Evolutionary conservation across 2,329 filamentous ascomycete species (phyloP).

Genomic region (Coniochaeta pulveracea): DNA sequence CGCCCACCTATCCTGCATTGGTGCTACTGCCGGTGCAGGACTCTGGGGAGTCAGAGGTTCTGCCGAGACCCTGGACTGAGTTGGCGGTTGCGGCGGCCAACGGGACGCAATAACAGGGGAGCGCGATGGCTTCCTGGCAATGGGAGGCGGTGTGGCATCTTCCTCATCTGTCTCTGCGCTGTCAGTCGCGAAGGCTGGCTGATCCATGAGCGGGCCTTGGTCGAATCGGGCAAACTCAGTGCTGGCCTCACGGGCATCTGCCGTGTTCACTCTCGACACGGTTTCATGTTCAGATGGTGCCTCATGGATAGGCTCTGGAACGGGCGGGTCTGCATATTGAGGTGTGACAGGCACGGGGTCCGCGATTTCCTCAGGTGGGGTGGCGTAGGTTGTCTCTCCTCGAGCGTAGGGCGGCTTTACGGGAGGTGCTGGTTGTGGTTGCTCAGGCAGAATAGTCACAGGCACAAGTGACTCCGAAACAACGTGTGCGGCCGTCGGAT

Average conservation of each 20-base stretch:
- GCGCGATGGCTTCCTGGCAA: conserved; percentile 27
- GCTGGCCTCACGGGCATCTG: conserved; percentile 46
- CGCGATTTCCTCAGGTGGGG: conserved; percentile 10
- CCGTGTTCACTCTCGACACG: conserved; percentile 48
- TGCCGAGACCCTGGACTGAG: conserved; percentile 18
- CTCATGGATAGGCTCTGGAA: conserved; percentile 14
- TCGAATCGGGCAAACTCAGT: conserved; percentile 61
- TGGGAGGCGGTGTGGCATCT: conserved; percentile 39
- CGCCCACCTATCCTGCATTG: conserved; percentile 72
- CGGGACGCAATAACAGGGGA: conserved; percentile 12
- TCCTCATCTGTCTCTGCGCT: conserved; percentile 38
- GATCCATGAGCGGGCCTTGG: conserved; percentile 77
- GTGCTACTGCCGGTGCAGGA: conserved; percentile 19
- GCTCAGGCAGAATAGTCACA: no score
- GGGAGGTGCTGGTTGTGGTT: background rate
- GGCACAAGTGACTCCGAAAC: conserved; percentile 11
- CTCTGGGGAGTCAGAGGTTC: conserved; percentile 19
- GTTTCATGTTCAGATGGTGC: conserved; percentile 33
- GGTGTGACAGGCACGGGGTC: conserved; percentile 10
- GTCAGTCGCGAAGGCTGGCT: conserved; percentile 66
- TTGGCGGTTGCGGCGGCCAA: conserved; percentile 7
- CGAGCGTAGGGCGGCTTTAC: background rate
- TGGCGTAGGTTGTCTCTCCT: conserved; percentile 11
- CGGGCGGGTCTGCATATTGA: conserved; percentile 13
- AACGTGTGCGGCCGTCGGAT: conserved; percentile 13